phyloP scores from a whole-genome alignment of 2,329 filamentous ascomycete genomes.

The Scytalidium lignicola region DNA sequence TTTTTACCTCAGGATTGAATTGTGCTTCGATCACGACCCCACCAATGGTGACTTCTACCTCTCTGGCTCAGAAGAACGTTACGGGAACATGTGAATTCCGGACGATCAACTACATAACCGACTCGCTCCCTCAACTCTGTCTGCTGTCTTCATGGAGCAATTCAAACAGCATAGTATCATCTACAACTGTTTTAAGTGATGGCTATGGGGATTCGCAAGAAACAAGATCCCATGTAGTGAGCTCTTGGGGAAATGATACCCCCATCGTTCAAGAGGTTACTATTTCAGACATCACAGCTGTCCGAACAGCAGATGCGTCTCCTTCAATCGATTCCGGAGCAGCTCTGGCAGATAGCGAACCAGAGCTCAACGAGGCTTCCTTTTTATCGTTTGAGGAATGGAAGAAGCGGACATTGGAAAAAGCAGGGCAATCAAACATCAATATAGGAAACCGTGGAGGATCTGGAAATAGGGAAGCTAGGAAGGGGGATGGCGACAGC shows the following conservation, averaged over 20 bases:
- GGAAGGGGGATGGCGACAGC: constrained; percentile 46
- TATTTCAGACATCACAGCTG: neutral
- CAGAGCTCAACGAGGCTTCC: constrained; percentile 51
- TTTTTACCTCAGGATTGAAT: constrained; percentile 5
- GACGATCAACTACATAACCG: constrained; percentile 31
- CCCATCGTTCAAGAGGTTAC: neutral
- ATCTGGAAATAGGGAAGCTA: constrained; percentile 39
- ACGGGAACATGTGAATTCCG: constrained; percentile 26
- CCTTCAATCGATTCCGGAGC: neutral
- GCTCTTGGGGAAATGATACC: neutral
- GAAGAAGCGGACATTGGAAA: constrained; percentile 89
- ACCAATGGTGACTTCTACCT: constrained; percentile 3
- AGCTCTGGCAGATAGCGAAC: neutral
- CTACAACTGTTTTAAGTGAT: neutral
- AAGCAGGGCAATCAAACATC: constrained; percentile 73
- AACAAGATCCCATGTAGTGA: neutral
- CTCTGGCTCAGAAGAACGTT: constrained; percentile 6
- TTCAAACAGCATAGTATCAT: constrained; percentile 11
- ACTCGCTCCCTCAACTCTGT: constrained; percentile 27
- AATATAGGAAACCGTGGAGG: constrained; percentile 55
- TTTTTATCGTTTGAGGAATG: constrained; percentile 98
- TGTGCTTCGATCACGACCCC: constrained; percentile 17
- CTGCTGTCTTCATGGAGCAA: constrained; percentile 24
- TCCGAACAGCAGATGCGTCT: neutral
- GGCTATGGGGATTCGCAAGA: neutral